phyloP scores from a whole-genome alignment of 345 rosid genomes.

The sweet orange (Citrus sinensis) region DVS_A1.0 CM039165.1:34969001-34969500 shows the following conservation, averaged over 20 bases:
- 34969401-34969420: neutral
- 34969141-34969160: slow-evolving; percentile 19
- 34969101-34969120: slow-evolving; percentile 32
- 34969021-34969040: neutral
- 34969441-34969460: slow-evolving; percentile 18
- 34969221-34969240: slow-evolving; percentile 14
- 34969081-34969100: slow-evolving; percentile 26
- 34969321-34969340: neutral
- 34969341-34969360: slow-evolving; percentile 18
- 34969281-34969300: slow-evolving; percentile 17
- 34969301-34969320: slow-evolving; percentile 22
- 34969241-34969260: neutral
- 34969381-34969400: slow-evolving; percentile 4
- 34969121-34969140: slow-evolving; percentile 34
- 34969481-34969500: slow-evolving; percentile 36
- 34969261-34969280: neutral
- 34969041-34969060: slow-evolving; percentile 28
- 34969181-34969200: slow-evolving; percentile 10
- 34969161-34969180: slow-evolving; percentile 49
- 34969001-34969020: slow-evolving; percentile 33
- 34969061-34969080: slow-evolving; percentile 18
- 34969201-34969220: neutral
- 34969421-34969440: slow-evolving; percentile 19
- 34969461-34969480: slow-evolving; percentile 39
- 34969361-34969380: slow-evolving; percentile 35